Conservation (phyloP, 208 protist genomes). For the Naegleria gruberi region DNA sequence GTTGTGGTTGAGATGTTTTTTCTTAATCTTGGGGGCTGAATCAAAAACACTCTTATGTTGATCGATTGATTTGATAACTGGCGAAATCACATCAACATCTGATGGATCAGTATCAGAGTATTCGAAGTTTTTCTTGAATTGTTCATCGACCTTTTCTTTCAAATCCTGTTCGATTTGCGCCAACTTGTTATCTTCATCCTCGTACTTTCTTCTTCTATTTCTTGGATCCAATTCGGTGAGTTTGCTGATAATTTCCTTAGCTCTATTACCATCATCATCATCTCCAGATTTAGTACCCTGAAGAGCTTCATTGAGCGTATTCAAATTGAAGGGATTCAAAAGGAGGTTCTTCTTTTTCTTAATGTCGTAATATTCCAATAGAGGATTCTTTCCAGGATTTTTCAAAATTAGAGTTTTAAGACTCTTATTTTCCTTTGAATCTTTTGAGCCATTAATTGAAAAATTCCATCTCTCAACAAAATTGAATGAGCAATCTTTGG, state of each 20-base stretch:
- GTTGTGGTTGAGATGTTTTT: neutral
- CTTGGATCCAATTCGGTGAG: neutral
- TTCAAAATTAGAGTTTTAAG: neutral
- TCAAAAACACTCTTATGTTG: neutral
- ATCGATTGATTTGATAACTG: neutral
- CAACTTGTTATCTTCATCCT: neutral
- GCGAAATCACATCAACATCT: neutral
- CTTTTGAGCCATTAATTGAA: neutral
- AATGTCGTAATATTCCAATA: neutral
- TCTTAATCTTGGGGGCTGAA: neutral
- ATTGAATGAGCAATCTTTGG: slow-evolving; percentile 34
- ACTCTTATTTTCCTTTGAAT: neutral
- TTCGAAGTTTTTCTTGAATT: neutral
- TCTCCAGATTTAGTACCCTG: neutral
- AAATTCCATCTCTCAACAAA: slow-evolving; percentile 46
- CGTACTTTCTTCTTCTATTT: neutral
- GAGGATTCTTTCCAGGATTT: neutral
- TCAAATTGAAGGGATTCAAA: neutral
- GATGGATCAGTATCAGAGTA: neutral
- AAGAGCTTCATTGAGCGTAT: neutral
- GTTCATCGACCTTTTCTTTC: neutral
- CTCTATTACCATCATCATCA: neutral
- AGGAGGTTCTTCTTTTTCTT: neutral
- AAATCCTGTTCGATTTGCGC: neutral
- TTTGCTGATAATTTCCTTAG: neutral